Evolutionary conservation across 164 flowering plant genomes (phyloP).

Genomic region (Macadamia integrifolia): DNA sequence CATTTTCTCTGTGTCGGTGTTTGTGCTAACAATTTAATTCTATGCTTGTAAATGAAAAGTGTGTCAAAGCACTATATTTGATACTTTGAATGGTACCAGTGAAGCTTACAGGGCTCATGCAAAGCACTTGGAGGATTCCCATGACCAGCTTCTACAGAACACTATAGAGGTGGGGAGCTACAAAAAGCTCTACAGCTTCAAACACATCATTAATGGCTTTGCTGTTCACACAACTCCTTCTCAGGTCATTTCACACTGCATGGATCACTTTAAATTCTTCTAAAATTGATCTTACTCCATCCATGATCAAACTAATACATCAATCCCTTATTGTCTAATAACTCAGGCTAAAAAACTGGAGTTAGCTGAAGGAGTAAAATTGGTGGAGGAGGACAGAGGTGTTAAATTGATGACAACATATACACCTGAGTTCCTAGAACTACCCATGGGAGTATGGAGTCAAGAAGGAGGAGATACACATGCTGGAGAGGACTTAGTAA

Average conservation of each 20-base stretch:
- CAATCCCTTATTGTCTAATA: neutral
- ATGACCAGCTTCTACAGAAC: slow-evolving; percentile 52
- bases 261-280: too few relatives aligned
- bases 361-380: slow-evolving; percentile 42
- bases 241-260: slow-evolving; percentile 36
- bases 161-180: slow-evolving; percentile 54
- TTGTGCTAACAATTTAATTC: too few relatives aligned
- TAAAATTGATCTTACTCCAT: too few relatives aligned
- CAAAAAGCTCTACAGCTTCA: slow-evolving; percentile 83
- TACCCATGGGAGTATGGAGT: slow-evolving; percentile 55
- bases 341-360: slow-evolving; percentile 55
- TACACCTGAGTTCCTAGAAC: slow-evolving; percentile 65
- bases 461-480: slow-evolving; percentile 53
- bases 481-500: slow-evolving; percentile 86
- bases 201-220: slow-evolving; percentile 74
- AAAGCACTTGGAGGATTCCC: slow-evolving; percentile 42
- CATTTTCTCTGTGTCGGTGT: too few relatives aligned
- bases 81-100: slow-evolving; percentile 20
- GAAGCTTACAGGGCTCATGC: slow-evolving; percentile 48
- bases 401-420: slow-evolving; percentile 77
- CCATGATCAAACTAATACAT: too few relatives aligned
- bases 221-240: slow-evolving; percentile 69
- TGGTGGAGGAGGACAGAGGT: slow-evolving; percentile 76
- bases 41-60: too few relatives aligned
- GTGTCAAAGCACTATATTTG: neutral